Conservation (phyloP, 2,329 filamentous ascomycete genomes). For the Diaporthe sp. region DNA sequence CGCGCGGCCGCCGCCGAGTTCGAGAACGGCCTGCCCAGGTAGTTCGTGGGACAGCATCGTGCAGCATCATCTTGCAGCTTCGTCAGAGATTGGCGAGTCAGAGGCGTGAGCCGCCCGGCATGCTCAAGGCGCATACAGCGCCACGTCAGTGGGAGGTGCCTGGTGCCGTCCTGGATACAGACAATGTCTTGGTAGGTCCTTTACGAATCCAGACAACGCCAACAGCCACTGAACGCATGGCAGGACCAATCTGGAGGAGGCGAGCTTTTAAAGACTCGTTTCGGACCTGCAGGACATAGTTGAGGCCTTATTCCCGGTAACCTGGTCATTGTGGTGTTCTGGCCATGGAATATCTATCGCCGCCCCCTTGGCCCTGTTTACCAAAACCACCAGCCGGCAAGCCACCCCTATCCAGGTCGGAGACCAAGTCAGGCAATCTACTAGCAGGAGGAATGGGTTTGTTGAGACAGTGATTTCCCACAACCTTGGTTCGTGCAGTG, state of each 20-base stretch:
- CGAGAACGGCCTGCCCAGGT: not conserved
- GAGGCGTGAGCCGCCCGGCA: not conserved
- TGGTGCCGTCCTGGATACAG: not conserved
- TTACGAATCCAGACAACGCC: not conserved
- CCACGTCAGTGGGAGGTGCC: conserved; percentile 13
- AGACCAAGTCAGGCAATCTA: not conserved
- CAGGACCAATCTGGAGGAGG: not conserved
- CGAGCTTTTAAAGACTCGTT: not conserved
- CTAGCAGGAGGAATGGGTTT: not conserved
- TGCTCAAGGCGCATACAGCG: not conserved
- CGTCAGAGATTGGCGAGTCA: conserved; percentile 28
- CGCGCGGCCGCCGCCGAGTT: conserved; percentile 19
- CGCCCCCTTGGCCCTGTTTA: not conserved
- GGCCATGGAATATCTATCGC: not conserved
- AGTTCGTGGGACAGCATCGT: conserved; percentile 9
- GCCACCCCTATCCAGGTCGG: not conserved
- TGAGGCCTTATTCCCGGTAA: not conserved
- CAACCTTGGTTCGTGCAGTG: not conserved
- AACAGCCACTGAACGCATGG: not conserved
- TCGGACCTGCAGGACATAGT: conserved; percentile 16
- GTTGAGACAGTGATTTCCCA: not conserved
- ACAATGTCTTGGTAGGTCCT: conserved; percentile 8
- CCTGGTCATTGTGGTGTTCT: not conserved
- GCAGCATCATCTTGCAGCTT: conserved; percentile 27
- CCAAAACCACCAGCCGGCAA: not conserved